These are phyloP conservation scores for Phytophthora parvispora DNA, from an alignment of 352 stramenopile genomes.

Conservation along the genomic window DNA sequence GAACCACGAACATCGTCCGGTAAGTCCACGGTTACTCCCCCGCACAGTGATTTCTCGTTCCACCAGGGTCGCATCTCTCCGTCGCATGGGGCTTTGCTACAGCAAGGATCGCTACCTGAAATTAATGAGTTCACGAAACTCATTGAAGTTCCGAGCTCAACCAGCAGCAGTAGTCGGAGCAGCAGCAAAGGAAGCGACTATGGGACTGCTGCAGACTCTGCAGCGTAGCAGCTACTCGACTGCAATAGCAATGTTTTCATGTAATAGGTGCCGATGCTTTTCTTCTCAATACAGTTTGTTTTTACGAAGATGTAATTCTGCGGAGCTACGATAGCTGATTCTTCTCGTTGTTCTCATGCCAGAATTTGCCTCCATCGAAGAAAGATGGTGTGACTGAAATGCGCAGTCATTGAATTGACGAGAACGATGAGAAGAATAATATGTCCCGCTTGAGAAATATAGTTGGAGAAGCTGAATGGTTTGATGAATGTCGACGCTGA, in stretches of 20 bases:
- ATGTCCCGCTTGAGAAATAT: too few species aligned
- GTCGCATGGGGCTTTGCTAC: conserved; percentile 36
- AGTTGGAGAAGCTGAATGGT: too few species aligned
- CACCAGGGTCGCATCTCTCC: conserved; percentile 72
- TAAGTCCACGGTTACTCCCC: conserved; percentile 14
- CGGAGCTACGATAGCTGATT: background rate
- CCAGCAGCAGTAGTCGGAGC: conserved; percentile 7
- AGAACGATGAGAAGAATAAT: too few species aligned
- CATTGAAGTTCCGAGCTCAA: conserved; percentile 39
- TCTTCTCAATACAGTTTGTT: background rate
- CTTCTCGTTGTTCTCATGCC: background rate
- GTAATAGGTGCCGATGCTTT: background rate
- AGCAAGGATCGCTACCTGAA: conserved; percentile 70
- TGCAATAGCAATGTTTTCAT: too few species aligned
- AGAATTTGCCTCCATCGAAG: background rate
- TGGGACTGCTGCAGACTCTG: conserved; percentile 21
- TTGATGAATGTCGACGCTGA: too few species aligned
- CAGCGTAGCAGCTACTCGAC: conserved; percentile 8
- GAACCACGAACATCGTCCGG: conserved; percentile 7
- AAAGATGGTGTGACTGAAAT: background rate
- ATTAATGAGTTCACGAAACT: conserved; percentile 82
- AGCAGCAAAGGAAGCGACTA: conserved; percentile 25
- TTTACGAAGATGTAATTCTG: too few species aligned
- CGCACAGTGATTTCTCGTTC: conserved; percentile 59
- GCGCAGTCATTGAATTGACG: background rate